Conservation (phyloP, 257 asterid species). For the Ophiorrhiza pumila region DNA sequence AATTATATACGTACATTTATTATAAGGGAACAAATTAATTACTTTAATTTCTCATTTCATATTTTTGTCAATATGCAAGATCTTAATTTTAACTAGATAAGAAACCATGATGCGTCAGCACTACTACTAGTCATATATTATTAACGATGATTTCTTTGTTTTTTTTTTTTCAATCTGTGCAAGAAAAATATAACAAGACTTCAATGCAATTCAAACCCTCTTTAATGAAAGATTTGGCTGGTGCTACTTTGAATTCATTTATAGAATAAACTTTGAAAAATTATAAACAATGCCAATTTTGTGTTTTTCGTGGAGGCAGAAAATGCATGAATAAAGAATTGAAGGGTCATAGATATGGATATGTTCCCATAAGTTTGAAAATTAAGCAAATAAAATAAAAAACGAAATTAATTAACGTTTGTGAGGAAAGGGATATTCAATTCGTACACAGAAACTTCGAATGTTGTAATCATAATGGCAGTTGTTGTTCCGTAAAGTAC, state of each 20-base stretch:
- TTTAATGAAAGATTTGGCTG: no score
- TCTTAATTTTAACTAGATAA: neutral
- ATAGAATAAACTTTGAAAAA: no score
- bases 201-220: neutral
- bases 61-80: neutral
- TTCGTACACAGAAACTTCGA: neutral
- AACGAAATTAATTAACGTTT: neutral
- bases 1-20: no score
- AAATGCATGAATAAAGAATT: neutral
- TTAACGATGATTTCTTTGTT: neutral
- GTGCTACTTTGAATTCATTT: no score
- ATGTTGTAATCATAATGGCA: no score
- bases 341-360: slow-evolving; percentile 5
- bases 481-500: no score
- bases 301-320: neutral
- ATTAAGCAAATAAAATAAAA: no score
- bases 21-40: neutral
- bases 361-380: slow-evolving; percentile 5
- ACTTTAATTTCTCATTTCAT: no score
- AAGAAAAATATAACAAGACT: neutral
- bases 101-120: neutral
- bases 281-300: neutral
- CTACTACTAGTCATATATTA: neutral
- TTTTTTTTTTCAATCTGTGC: neutral
- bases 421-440: neutral